A percentile compares a stretch with the other conserved stretches of the same genome.
These are phyloP conservation scores for Wickerhamomyces ciferrii DNA, from an alignment of 805 yeast species.

Conservation along the genomic window DNA sequence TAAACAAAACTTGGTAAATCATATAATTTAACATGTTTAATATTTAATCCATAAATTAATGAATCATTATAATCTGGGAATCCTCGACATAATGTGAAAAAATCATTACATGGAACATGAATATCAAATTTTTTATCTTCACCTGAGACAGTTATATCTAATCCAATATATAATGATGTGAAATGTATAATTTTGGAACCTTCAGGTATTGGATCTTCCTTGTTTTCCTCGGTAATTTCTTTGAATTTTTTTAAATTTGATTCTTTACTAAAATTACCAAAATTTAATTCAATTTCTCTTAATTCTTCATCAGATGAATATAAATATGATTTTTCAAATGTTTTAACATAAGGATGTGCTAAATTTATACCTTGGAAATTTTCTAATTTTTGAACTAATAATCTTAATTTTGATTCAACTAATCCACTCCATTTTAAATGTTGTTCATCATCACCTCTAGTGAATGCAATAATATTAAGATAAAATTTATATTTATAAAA, in stretches of 20 bases:
- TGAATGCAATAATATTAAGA: constrained; percentile 73
- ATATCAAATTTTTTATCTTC: constrained; percentile 69
- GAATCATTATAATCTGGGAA: constrained; percentile 65
- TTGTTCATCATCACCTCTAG: constrained; percentile 70
- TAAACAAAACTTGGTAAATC: constrained; percentile 86
- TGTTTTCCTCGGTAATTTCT: constrained; percentile 30
- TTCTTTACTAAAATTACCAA: constrained; percentile 58
- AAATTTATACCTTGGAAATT: constrained; percentile 64
- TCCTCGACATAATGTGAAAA: constrained; percentile 71
- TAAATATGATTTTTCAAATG: constrained; percentile 51
- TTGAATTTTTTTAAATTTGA: constrained; percentile 28
- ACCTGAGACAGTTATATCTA: constrained; percentile 36
- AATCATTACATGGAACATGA: constrained; percentile 86
- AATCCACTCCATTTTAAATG: constrained; percentile 90
- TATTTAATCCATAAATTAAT: constrained; percentile 47
- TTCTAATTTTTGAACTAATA: constrained; percentile 81
- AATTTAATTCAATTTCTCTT: constrained; percentile 50
- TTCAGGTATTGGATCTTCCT: constrained; percentile 28
- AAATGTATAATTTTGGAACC: constrained; percentile 42
- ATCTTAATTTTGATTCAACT: constrained; percentile 82
- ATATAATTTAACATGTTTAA: constrained; percentile 69
- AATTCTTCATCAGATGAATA: constrained; percentile 51
- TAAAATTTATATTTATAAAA: constrained; percentile 84
- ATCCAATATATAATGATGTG: constrained; percentile 77
- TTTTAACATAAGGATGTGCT: constrained; percentile 89